A percentile compares a stretch with the other conserved stretches of the same genome.
phyloP scores from a whole-genome alignment of 1,284 basidiomycete species.

The Trametes versicolor region DNA sequence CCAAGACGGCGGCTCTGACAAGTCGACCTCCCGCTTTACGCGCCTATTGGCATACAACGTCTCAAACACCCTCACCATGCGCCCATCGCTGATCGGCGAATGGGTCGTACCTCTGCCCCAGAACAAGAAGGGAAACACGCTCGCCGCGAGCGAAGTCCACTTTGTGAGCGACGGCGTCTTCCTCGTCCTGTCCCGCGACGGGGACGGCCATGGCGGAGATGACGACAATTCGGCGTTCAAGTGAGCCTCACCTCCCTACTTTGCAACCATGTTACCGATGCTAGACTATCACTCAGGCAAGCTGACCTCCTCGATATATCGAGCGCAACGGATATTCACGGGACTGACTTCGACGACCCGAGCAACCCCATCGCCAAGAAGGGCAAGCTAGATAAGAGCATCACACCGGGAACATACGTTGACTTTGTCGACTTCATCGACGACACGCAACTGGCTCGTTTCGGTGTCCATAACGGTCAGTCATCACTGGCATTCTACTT shows the following conservation, averaged over 20 bases:
- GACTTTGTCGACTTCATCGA: conserved; percentile 66
- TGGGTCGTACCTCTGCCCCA: conserved; percentile 71
- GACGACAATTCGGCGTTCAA: conserved; percentile 65
- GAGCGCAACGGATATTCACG: conserved; percentile 69
- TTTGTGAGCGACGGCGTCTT: conserved; percentile 63
- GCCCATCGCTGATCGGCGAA: conserved; percentile 58
- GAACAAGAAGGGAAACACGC: conserved; percentile 61
- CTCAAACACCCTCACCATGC: conserved; percentile 40
- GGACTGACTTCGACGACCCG: conserved; percentile 64
- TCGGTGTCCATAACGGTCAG: conserved; percentile 67
- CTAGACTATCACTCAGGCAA: conserved; percentile 48
- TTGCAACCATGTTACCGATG: not conserved
- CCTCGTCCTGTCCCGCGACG: conserved; percentile 68
- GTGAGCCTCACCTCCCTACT: conserved; percentile 45
- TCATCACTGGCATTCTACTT: not conserved
- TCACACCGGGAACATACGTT: conserved; percentile 66
- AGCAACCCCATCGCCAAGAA: conserved; percentile 60
- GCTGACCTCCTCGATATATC: conserved; percentile 68
- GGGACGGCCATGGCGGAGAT: conserved; percentile 66
- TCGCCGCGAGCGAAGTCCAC: conserved; percentile 65
- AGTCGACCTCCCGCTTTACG: conserved; percentile 59
- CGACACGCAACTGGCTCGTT: conserved; percentile 60
- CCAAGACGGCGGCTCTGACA: conserved; percentile 67
- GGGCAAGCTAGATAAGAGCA: conserved; percentile 57
- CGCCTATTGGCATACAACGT: conserved; percentile 68